These are phyloP conservation scores for Diaporthe longicolla DNA, from an alignment of 2,329 filamentous ascomycete genomes.

Conservation along the genomic window DNA sequence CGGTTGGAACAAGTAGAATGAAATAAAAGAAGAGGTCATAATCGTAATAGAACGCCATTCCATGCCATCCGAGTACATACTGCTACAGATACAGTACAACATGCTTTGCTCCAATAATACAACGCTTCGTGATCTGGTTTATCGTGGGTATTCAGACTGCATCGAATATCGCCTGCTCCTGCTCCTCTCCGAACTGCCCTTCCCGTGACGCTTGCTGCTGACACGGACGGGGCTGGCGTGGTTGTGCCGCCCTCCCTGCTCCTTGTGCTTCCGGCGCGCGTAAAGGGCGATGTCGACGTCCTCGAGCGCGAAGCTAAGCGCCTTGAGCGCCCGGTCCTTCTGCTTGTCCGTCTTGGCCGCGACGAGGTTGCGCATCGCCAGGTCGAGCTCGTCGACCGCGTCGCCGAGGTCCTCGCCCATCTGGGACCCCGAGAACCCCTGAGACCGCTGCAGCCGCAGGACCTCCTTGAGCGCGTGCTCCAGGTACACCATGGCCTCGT, in stretches of 20 bases:
- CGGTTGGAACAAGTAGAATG: background rate
- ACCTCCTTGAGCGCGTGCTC: conserved; percentile 38
- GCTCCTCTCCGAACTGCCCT: conserved; percentile 8
- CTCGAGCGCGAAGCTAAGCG: conserved; percentile 35
- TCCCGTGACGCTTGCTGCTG: background rate
- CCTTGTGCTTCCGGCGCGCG: conserved; percentile 14
- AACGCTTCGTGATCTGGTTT: conserved; percentile 24
- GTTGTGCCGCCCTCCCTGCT: background rate
- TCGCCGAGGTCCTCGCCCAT: conserved; percentile 36
- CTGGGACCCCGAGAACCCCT: conserved; percentile 25
- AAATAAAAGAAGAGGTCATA: background rate
- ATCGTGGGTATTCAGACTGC: conserved; percentile 20
- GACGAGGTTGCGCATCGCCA: conserved; percentile 29
- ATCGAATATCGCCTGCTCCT: conserved; percentile 33
- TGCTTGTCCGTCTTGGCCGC: conserved; percentile 33
- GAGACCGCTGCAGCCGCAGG: conserved; percentile 31
- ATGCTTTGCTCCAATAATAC: background rate
- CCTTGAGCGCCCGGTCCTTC: conserved; percentile 32
- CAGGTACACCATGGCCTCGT: conserved; percentile 34
- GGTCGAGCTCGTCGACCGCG: conserved; percentile 38
- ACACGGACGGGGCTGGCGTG: background rate
- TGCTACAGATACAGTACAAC: conserved; percentile 29
- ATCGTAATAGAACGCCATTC: conserved; percentile 12
- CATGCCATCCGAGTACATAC: conserved; percentile 4
- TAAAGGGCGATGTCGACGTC: conserved; percentile 32